Evolutionary conservation across 2,329 filamentous ascomycete genomes (phyloP), one percentile per base, ranked within the genome.

Genomic region (Plenodomus biglobosus): DNA sequence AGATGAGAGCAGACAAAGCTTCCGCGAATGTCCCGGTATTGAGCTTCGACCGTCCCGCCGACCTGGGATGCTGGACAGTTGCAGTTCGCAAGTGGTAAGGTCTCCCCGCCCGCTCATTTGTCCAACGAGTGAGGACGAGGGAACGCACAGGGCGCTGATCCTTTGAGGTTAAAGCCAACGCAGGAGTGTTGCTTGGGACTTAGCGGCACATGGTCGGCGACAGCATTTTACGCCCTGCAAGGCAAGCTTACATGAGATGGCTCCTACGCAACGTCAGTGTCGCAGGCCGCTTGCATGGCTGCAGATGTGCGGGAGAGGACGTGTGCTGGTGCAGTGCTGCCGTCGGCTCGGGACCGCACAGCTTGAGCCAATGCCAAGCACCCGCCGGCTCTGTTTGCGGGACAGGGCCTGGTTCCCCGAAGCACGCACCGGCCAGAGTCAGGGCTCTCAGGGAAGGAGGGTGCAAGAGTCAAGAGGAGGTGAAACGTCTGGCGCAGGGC

Each of bases 331-430:
- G 18, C 40, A 46, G 45, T 42, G 46, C 37, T 52, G 51, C 54
- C 56, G 54, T 53, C 56, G 55, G 58, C 48, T 61, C 56, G 58
- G 52, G 50, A 49, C 34, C 16, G 41, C 13, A 45, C 27, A 40
- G 40, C 16, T 20, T 18, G 35, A 20, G 27, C 27, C 8, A 11
- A 5, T 20, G 50, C 50, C 55, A 56, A 56, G 58, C 44, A 39
- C 18, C 34, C 40, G 32, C 40, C 50, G 50, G 51, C 43, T 51
- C 48, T 38, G 50, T 40, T 58, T 38, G 52, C 55, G 55, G 57
- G 46, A 27, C 36, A 39, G 42, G 47, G 32, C 40, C 38, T 46
- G 42, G 44, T 55, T 60, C 52, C 55, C 49, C 53, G 47, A 46
- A 42, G 53, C 50, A 52, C 46, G 40, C 27, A 32, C 27, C 27